These are phyloP conservation scores for Tricholoma sp. DNA, from an alignment of 768 basidiomycete species.

Conservation along the genomic window DNA sequence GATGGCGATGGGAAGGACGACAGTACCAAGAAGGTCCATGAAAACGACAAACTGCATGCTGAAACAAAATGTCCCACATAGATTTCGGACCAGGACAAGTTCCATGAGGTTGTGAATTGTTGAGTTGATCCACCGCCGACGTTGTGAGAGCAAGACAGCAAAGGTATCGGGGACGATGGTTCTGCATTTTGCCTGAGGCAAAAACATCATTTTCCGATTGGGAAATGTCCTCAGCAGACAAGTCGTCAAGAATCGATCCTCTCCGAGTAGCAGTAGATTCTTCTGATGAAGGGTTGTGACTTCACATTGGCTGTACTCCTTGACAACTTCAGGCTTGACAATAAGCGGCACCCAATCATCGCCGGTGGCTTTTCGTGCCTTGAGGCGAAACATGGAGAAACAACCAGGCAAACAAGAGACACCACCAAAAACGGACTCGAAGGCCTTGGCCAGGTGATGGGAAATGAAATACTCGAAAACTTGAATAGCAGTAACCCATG, in stretches of 20 bases:
- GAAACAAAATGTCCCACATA: slow-evolving; percentile 99
- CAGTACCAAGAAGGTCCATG: slow-evolving; percentile 90
- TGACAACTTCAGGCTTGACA: slow-evolving; percentile 94
- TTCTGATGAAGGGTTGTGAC: slow-evolving; percentile 97
- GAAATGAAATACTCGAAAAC: slow-evolving; percentile 99
- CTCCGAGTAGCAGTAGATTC: slow-evolving; percentile 91
- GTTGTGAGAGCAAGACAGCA: slow-evolving; percentile 87
- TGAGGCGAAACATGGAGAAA: slow-evolving; percentile 99
- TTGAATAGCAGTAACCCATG: slow-evolving; percentile 98
- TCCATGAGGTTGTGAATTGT: slow-evolving; percentile 99
- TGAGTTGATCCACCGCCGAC: slow-evolving; percentile 98
- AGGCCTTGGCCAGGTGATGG: slow-evolving; percentile 96
- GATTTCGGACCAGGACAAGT: slow-evolving; percentile 90
- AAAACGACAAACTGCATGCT: slow-evolving; percentile 99
- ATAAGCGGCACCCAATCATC: slow-evolving; percentile 98
- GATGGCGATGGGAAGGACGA: slow-evolving; percentile 93
- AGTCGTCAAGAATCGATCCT: slow-evolving; percentile 98
- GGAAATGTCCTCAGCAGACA: slow-evolving; percentile 96
- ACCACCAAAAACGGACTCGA: slow-evolving; percentile 99
- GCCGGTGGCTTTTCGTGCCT: slow-evolving; percentile 80
- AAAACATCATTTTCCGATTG: slow-evolving; percentile 98
- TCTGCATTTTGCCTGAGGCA: slow-evolving; percentile 91
- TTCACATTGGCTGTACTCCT: slow-evolving; percentile 92
- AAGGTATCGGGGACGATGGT: slow-evolving; percentile 98
- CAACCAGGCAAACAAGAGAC: slow-evolving; percentile 99